Percentiles rank a stretch among this genome's conserved stretches.
Evolutionary conservation across 176 grass and related monocot genomes (phyloP).

Genomic region (Hordeum vulgare): MorexV3_pseudomolecules_assembly NC_058522.1:107795461-107795960

Average conservation of each 20-base stretch:
- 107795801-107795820: background rate
- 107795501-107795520: background rate
- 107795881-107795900: background rate
- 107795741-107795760: background rate
- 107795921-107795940: background rate
- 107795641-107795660: background rate
- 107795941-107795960: background rate
- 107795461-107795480: background rate
- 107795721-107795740: background rate
- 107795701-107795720: background rate
- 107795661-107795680: background rate
- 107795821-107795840: background rate
- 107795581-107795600: no score
- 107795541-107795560: no score
- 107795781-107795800: background rate
- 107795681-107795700: background rate
- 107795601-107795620: background rate
- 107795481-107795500: background rate
- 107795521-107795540: no score
- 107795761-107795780: background rate
- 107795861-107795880: background rate
- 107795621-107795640: background rate
- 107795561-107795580: no score
- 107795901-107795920: background rate
- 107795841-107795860: background rate